These are phyloP conservation scores for Solanum etuberosum DNA, from an alignment of 257 asterid genomes.

Conservation along the genomic window DNA sequence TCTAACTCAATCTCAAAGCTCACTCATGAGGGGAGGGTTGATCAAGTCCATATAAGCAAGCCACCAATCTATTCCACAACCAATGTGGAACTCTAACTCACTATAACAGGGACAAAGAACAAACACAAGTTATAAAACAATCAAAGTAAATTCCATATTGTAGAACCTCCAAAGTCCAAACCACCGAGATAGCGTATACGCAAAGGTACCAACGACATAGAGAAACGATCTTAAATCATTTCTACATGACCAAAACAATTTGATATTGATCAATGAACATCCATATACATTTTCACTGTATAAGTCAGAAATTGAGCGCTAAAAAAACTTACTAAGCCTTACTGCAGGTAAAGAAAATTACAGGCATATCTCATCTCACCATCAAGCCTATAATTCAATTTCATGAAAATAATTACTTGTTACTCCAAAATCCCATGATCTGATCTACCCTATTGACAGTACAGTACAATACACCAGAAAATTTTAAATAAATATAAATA, in stretches of 20 bases:
- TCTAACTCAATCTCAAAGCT: background rate
- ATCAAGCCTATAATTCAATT: background rate
- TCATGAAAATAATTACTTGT: background rate
- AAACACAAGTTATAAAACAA: background rate
- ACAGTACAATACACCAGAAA: background rate
- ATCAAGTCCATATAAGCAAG: background rate
- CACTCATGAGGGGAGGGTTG: background rate
- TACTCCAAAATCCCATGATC: background rate
- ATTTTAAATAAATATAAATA: background rate
- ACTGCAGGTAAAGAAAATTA: background rate
- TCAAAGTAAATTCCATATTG: background rate
- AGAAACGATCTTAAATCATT: background rate
- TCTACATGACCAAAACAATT: background rate
- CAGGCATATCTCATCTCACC: background rate
- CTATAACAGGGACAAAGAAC: background rate
- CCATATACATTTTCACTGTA: background rate
- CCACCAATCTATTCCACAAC: background rate
- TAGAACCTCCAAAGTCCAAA: background rate
- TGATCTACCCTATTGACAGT: background rate
- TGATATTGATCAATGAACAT: background rate
- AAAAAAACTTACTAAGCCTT: background rate
- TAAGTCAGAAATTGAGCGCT: background rate
- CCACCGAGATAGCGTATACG: background rate
- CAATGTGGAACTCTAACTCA: background rate
- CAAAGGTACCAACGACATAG: background rate